phyloP scores from a whole-genome alignment of 805 yeast species.

The Yamadazyma kitorensis region DNA sequence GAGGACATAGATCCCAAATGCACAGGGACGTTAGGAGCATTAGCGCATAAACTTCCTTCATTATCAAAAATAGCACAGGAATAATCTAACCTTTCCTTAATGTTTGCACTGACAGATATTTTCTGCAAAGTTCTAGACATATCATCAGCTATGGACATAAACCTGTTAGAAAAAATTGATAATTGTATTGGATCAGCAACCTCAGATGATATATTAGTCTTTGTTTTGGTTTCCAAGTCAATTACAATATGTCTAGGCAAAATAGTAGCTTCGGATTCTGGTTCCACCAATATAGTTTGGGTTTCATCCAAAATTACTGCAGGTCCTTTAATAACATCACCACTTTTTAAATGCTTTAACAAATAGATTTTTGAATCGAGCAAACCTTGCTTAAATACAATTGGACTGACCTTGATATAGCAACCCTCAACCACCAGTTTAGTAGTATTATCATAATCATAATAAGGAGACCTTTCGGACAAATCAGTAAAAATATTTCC shows the following conservation, averaged over 20 bases:
- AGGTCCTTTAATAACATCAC: constrained; percentile 41
- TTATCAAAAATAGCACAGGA: constrained; percentile 82
- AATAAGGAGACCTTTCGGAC: constrained; percentile 50
- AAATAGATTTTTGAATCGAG: constrained; percentile 45
- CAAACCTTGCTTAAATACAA: constrained; percentile 45
- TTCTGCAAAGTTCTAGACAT: constrained; percentile 81
- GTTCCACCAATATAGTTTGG: constrained; percentile 75
- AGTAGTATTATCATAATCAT: constrained; percentile 17
- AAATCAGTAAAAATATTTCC: constrained; percentile 47
- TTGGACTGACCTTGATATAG: constrained; percentile 1
- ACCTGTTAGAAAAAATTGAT: constrained; percentile 77
- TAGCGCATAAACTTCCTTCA: constrained; percentile 74
- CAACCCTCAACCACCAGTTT: constrained; percentile 4
- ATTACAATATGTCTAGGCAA: constrained; percentile 59
- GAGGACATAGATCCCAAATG: constrained; percentile 87
- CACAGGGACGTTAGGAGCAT: constrained; percentile 88
- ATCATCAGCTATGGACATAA: constrained; percentile 89
- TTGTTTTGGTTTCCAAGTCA: constrained; percentile 19
- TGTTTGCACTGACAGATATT: constrained; percentile 79
- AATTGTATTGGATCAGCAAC: constrained; percentile 64
- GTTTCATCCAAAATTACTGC: constrained; percentile 68
- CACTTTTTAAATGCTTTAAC: constrained; percentile 51
- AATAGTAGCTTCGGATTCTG: constrained; percentile 54
- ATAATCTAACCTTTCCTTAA: constrained; percentile 79
- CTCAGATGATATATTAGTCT: constrained; percentile 9